These are phyloP conservation scores for Kwoniella dejecticola DNA, from an alignment of 768 basidiomycete genomes.

Conservation along the genomic window DNA sequence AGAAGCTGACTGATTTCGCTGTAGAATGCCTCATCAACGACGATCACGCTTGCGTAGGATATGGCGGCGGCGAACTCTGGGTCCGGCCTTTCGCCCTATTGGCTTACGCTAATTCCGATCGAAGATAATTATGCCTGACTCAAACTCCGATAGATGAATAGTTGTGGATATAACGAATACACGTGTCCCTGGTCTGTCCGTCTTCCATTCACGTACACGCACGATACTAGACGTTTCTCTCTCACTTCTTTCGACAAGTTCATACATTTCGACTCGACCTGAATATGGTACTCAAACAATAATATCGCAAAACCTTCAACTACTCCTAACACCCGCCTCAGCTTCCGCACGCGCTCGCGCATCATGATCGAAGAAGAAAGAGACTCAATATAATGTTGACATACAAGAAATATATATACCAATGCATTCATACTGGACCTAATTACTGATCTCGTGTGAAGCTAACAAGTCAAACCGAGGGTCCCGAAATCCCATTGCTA, in stretches of 20 bases:
- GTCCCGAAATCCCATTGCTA: no score
- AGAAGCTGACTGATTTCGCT: not conserved
- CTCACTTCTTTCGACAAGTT: not conserved
- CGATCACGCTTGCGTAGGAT: conserved; percentile 54
- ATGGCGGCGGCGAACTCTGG: conserved; percentile 54
- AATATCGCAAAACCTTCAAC: no score
- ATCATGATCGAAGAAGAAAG: no score
- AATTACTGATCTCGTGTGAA: not conserved
- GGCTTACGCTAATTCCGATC: conserved; percentile 36
- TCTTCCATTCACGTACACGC: conserved; percentile 11
- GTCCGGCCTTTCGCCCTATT: conserved; percentile 51
- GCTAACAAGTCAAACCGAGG: no score
- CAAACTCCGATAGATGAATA: no score
- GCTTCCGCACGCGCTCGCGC: no score
- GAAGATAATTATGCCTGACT: conserved; percentile 7
- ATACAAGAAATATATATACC: not conserved
- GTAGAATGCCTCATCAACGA: conserved; percentile 49
- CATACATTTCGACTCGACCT: not conserved
- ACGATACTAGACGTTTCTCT: not conserved
- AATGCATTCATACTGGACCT: not conserved
- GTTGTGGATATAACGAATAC: conserved; percentile 4
- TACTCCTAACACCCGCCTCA: no score
- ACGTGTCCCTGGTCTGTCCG: not conserved
- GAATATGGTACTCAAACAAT: not conserved
- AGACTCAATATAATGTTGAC: not conserved